Evolutionary conservation across 2,329 filamentous ascomycete species (phyloP).

Genomic region (Fusarium hostae): DNA sequence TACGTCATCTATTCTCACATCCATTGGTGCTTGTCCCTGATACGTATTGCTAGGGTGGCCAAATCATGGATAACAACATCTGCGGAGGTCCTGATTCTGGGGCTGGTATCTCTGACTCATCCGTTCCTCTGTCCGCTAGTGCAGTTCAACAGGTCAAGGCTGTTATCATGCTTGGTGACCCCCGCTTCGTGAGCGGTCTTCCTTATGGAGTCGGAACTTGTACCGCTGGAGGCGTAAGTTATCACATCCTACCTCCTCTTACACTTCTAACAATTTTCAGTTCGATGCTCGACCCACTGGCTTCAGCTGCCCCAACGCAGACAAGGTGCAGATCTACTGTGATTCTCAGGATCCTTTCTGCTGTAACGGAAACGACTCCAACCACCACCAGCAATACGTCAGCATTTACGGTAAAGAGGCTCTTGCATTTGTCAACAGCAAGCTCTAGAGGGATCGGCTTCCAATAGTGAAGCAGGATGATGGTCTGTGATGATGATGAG

Average conservation of each 20-base stretch:
- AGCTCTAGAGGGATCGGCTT: conserved; percentile 17
- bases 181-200: conserved; percentile 64
- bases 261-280: conserved; percentile 47
- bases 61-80: conserved; percentile 72
- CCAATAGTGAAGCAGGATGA: too few species aligned
- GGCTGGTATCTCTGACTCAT: conserved; percentile 56
- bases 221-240: conserved; percentile 64
- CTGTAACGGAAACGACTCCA: conserved; percentile 70
- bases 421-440: conserved; percentile 66
- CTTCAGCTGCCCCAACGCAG: conserved; percentile 64
- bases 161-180: conserved; percentile 73
- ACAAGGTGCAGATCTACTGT: conserved; percentile 72
- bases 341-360: conserved; percentile 73
- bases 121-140: conserved; percentile 55
- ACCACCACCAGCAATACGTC: conserved; percentile 72
- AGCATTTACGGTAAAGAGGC: conserved; percentile 69
- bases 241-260: fast-evolving
- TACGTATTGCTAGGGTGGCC: conserved; percentile 59
- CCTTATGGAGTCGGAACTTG: conserved; percentile 71
- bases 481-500: too few species aligned
- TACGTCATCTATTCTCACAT: conserved; percentile 37
- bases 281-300: conserved; percentile 69
- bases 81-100: conserved; percentile 67
- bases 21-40: not conserved
- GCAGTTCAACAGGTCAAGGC: conserved; percentile 69